Evolutionary conservation across 2,329 filamentous ascomycete genomes (phyloP), one percentile per base, ranked within the genome.

Genomic region (Fusarium sp.): DNA sequence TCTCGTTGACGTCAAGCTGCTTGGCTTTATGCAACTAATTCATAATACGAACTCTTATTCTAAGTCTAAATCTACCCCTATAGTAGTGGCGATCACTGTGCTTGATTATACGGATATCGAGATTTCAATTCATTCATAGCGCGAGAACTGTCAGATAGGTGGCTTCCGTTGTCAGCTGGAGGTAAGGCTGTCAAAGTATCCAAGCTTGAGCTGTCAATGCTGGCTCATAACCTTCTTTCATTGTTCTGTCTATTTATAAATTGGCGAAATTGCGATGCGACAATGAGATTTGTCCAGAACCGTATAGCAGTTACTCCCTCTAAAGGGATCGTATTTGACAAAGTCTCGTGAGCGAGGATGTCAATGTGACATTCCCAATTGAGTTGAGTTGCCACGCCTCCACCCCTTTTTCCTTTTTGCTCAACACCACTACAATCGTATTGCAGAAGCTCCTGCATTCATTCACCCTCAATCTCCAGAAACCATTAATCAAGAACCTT

Each of bases 1-100:
- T 12, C 16, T 65, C 43, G 39, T 65, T 65, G 62, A 65, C 62
- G 62, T 65, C 62, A 65, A 65, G 41, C 28, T 6, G 57, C 33
- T 21, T 46, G 6, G 5, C 26, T 20, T 43, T 37, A 50, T 58
- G 62, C 60, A 65, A 29, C 60, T 38, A 59, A 33, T 43, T 65
- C 60, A 35, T 13, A 31, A 65, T 59, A 65, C 62, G 53, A 65
- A 57, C 35, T 57, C 35, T 42, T 18, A 46, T 24, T 56, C 37
- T 42, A 29, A 55, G 42, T 24, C 57, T 48, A 58, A 52, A 39
- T 29, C 8, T 29, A 10, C 26, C 23, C 60, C 23, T 35, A 28
- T 23, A 31, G 12, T 23, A 31, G 12, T 13, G 15, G 38, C 42
- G 29, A 47, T 49, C 29, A 29, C 9, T 24, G 18, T 35, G 33